Evolutionary conservation across 495 filamentous ascomycete genomes (phyloP).

Genomic region (Collariella sp.): DNA sequence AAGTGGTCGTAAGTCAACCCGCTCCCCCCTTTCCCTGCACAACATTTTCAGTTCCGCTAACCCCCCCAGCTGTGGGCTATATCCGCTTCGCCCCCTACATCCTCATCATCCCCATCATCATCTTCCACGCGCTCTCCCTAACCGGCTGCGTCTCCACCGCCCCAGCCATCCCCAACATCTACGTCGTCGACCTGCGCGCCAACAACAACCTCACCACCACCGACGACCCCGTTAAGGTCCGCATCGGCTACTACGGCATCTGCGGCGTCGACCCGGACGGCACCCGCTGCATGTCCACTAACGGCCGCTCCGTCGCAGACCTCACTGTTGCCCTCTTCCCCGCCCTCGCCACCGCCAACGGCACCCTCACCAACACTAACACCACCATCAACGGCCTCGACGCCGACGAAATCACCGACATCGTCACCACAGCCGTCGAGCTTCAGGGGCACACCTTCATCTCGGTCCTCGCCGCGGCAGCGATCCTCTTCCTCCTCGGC

Average conservation of each 20-base stretch:
- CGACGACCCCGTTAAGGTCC: conserved; percentile 11
- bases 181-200: conserved; percentile 21
- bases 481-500: conserved; percentile 29
- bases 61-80: conserved; percentile 5
- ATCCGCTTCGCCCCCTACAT: conserved; percentile 14
- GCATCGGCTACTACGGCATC: conserved; percentile 32
- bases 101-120: conserved; percentile 22
- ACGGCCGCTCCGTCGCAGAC: conserved; percentile 7
- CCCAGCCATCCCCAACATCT: conserved; percentile 25
- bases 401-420: conserved; percentile 10
- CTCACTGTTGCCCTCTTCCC: conserved; percentile 13
- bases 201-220: conserved; percentile 15
- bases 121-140: conserved; percentile 26
- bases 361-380: background rate
- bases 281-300: conserved; percentile 17
- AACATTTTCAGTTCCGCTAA: conserved; percentile 2
- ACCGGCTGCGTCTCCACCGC: conserved; percentile 25
- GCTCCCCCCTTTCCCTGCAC: background rate
- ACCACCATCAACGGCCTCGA: conserved; percentile 1
- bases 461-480: conserved; percentile 17
- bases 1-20: conserved; percentile 10
- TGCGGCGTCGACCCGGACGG: conserved; percentile 21
- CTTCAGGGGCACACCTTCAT: conserved; percentile 21
- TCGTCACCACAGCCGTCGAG: conserved; percentile 19
- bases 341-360: background rate